Evolutionary conservation across 768 basidiomycete genomes (phyloP).

Genomic region (Lentinula raphanica): DNA sequence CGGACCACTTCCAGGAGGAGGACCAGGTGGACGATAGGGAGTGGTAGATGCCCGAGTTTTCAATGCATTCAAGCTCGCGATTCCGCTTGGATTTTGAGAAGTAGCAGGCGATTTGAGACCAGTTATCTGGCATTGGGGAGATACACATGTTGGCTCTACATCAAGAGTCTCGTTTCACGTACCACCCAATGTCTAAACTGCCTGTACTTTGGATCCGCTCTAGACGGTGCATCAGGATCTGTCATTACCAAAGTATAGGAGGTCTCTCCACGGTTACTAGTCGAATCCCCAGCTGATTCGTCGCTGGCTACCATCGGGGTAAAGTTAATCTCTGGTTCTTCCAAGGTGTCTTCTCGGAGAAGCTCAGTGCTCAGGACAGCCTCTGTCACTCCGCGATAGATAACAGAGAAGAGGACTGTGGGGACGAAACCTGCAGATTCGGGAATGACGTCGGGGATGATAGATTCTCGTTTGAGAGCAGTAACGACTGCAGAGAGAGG

Average conservation of each 20-base stretch:
- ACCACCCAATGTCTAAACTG: constrained; percentile 59
- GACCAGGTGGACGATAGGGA: constrained; percentile 53
- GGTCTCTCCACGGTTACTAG: constrained; percentile 19
- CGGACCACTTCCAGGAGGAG: constrained; percentile 45
- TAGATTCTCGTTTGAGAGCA: constrained; percentile 29
- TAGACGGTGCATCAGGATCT: constrained; percentile 56
- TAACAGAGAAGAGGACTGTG: constrained; percentile 37
- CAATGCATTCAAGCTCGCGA: constrained; percentile 28
- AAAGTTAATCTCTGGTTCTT: constrained; percentile 47
- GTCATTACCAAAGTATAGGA: constrained; percentile 53
- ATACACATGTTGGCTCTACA: background rate
- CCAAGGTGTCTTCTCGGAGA: constrained; percentile 29
- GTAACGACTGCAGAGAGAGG: constrained; percentile 27
- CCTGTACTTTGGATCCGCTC: constrained; percentile 40
- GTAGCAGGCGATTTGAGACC: constrained; percentile 27
- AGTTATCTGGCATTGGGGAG: constrained; percentile 22
- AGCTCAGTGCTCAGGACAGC: constrained; percentile 27
- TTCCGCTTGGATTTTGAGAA: constrained; percentile 17
- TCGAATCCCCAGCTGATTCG: background rate
- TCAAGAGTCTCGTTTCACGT: constrained; percentile 14
- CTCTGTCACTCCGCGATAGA: constrained; percentile 37
- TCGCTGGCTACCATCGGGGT: constrained; percentile 27
- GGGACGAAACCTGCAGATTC: constrained; percentile 25
- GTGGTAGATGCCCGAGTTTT: constrained; percentile 45
- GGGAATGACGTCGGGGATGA: constrained; percentile 46